phyloP scores from a whole-genome alignment of 73 alveolate genomes.

The Blepharisma japonicum region DNA sequence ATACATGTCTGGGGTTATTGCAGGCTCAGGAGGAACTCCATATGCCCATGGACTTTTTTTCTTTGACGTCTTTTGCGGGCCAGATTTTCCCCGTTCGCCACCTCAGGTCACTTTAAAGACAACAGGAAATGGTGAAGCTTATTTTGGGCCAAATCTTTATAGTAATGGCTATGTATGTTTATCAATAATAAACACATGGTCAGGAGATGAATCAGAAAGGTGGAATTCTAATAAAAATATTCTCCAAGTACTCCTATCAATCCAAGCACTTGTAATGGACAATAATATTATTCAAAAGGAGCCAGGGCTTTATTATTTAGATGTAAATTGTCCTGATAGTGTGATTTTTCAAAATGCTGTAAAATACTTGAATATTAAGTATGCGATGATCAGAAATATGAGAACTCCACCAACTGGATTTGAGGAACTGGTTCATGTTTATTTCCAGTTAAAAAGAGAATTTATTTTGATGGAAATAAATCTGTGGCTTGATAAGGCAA shows the following conservation, averaged over 20 bases:
- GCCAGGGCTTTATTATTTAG: slow-evolving; percentile 42
- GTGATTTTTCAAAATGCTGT: slow-evolving; percentile 93
- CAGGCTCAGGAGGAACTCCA: slow-evolving; percentile 76
- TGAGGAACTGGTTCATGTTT: slow-evolving; percentile 64
- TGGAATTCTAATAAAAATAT: slow-evolving; percentile 62
- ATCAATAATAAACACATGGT: slow-evolving; percentile 68
- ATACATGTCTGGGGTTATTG: slow-evolving; percentile 51
- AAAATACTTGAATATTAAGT: slow-evolving; percentile 85
- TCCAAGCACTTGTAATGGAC: slow-evolving; percentile 66
- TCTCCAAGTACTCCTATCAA: slow-evolving; percentile 52
- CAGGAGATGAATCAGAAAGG: slow-evolving; percentile 56
- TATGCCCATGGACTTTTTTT: slow-evolving; percentile 67
- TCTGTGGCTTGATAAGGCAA: too few species aligned
- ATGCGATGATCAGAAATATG: slow-evolving; percentile 90
- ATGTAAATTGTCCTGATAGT: slow-evolving; percentile 89
- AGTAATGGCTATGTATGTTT: slow-evolving; percentile 65
- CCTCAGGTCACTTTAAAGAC: slow-evolving; percentile 57
- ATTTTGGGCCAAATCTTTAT: slow-evolving; percentile 70
- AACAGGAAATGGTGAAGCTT: slow-evolving; percentile 64
- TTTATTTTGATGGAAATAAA: too few species aligned
- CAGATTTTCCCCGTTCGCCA: slow-evolving; percentile 58
- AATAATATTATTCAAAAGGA: slow-evolving; percentile 3
- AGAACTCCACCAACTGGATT: slow-evolving; percentile 90
- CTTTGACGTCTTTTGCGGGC: slow-evolving; percentile 54
- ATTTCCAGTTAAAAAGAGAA: slow-evolving; percentile 47